Percentiles rank a stretch among this genome's conserved stretches.
Evolutionary conservation across 2,329 filamentous ascomycete genomes (phyloP).

Genomic region (Calonectria honghensis): DNA sequence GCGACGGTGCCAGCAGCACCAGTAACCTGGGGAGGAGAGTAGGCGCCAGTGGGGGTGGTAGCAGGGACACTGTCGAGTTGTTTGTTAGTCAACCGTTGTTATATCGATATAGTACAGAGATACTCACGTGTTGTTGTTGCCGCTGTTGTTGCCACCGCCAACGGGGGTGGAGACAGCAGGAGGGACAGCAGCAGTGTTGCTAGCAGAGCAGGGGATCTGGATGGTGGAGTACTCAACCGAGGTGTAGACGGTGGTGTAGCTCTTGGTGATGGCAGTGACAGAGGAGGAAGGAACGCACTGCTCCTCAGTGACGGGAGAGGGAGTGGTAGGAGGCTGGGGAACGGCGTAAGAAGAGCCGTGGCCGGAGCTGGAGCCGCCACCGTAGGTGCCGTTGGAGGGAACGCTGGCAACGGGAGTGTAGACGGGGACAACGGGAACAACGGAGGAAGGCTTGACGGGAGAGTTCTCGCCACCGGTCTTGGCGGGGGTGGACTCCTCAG

Average conservation of each 20-base stretch:
- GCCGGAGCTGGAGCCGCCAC: neutral
- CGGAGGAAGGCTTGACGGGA: conserved; percentile 34
- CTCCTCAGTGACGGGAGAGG: conserved; percentile 47
- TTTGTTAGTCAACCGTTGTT: conserved; percentile 41
- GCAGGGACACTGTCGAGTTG: conserved; percentile 41
- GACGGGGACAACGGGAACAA: conserved; percentile 21
- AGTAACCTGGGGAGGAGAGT: conserved; percentile 63
- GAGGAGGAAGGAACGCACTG: conserved; percentile 57
- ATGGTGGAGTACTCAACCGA: conserved; percentile 70
- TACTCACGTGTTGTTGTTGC: conserved; percentile 59
- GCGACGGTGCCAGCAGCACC: conserved; percentile 72
- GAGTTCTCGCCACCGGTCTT: conserved; percentile 45
- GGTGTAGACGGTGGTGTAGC: conserved; percentile 73
- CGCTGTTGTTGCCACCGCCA: conserved; percentile 53
- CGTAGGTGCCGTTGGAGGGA: conserved; percentile 36
- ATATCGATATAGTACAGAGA: neutral
- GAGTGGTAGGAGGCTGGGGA: conserved; percentile 46
- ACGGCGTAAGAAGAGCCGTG: conserved; percentile 9
- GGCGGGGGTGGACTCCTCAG: conserved; percentile 47
- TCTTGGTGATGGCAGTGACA: conserved; percentile 73
- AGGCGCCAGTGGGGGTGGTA: conserved; percentile 54
- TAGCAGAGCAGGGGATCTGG: conserved; percentile 52
- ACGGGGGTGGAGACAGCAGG: conserved; percentile 55
- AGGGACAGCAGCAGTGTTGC: conserved; percentile 49
- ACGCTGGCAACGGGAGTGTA: conserved; percentile 24